Evolutionary conservation across 345 rosid genomes (phyloP).

Genomic region (Brassica napus): Da-Ae NC_063445.1:22913001-22913500

Average conservation of each 20-base stretch:
- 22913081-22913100: slow-evolving; percentile 84
- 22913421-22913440: slow-evolving; percentile 76
- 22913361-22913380: slow-evolving; percentile 71
- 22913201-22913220: slow-evolving; percentile 44
- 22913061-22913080: slow-evolving; percentile 94
- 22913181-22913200: slow-evolving; percentile 48
- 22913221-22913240: slow-evolving; percentile 44
- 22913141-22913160: slow-evolving; percentile 55
- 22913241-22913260: slow-evolving; percentile 43
- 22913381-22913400: slow-evolving; percentile 62
- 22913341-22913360: slow-evolving; percentile 52
- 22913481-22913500: slow-evolving; percentile 23
- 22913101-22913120: slow-evolving; percentile 59
- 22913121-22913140: slow-evolving; percentile 51
- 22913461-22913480: slow-evolving; percentile 38
- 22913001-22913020: background rate
- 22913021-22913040: slow-evolving; percentile 76
- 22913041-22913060: slow-evolving; percentile 89
- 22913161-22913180: slow-evolving; percentile 48
- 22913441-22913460: slow-evolving; percentile 49
- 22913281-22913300: slow-evolving; percentile 43
- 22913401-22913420: slow-evolving; percentile 53
- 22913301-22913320: slow-evolving; percentile 56
- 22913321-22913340: slow-evolving; percentile 77
- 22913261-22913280: slow-evolving; percentile 42